Evolutionary conservation across 495 filamentous ascomycete genomes (phyloP).

Genomic region (Gamarada debralockiae): DNA sequence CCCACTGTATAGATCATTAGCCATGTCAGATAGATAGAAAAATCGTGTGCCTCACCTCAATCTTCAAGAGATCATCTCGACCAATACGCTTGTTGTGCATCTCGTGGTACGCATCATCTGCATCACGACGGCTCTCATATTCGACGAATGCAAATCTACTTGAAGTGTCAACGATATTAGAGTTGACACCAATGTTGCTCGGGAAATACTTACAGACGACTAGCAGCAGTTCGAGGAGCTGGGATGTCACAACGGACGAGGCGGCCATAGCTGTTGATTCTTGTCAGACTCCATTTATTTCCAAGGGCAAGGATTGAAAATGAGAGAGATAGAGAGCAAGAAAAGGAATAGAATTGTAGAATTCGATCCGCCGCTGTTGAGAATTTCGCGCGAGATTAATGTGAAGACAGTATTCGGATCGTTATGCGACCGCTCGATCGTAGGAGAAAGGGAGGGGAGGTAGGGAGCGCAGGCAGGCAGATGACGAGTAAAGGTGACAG

Average conservation of each 20-base stretch:
- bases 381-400: constrained; percentile 25
- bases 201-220: constrained; percentile 75
- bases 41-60: no score
- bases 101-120: constrained; percentile 98
- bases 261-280: constrained; percentile 76
- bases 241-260: constrained; percentile 99
- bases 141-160: constrained; percentile 96
- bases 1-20: constrained; percentile 64
- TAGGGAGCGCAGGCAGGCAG: constrained; percentile 29
- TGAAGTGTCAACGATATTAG: constrained; percentile 29
- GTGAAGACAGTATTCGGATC: constrained; percentile 34
- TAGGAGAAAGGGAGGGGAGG: constrained; percentile 27
- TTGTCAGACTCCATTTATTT: constrained; percentile 14
- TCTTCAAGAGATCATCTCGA: constrained; percentile 93
- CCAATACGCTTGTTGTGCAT: constrained; percentile 99
- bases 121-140: constrained; percentile 98
- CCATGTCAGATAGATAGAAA: no score
- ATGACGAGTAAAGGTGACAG: constrained; percentile 34
- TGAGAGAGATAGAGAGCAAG: constrained; percentile 10
- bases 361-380: constrained; percentile 21
- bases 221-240: constrained; percentile 86
- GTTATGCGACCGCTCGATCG: constrained; percentile 56
- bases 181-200: constrained; percentile 18
- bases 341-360: constrained; percentile 8
- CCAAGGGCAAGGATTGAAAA: constrained; percentile 20